Conservation (phyloP, 768 basidiomycete species). For the Dioszegia hungarica region DNA sequence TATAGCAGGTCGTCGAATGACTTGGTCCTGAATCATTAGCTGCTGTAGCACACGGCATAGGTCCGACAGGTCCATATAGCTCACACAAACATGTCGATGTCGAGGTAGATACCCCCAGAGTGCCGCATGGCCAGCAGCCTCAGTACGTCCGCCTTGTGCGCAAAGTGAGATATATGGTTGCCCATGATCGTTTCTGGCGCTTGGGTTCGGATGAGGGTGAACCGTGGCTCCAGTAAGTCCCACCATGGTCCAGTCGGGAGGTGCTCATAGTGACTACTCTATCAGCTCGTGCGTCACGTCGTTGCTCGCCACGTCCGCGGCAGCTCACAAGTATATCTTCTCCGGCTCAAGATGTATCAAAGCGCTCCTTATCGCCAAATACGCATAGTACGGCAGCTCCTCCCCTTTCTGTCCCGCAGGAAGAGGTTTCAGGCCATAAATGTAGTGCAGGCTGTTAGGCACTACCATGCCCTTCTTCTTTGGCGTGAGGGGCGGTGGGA, state of each 20-base stretch:
- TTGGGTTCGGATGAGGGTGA: constrained; percentile 43
- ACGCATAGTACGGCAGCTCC: constrained; percentile 50
- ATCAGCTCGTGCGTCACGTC: too few relatives aligned
- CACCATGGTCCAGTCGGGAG: constrained; percentile 49
- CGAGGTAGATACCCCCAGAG: constrained; percentile 47
- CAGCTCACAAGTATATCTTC: constrained; percentile 45
- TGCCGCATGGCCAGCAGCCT: constrained; percentile 42
- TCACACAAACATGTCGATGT: constrained; percentile 48
- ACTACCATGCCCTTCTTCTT: constrained; percentile 37
- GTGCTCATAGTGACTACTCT: constrained; percentile 44
- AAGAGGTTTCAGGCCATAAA: constrained; percentile 46
- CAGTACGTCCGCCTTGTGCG: constrained; percentile 47
- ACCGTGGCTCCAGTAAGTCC: constrained; percentile 40
- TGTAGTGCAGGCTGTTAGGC: constrained; percentile 48
- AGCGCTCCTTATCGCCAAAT: constrained; percentile 48
- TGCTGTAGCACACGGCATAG: background rate
- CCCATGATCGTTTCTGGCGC: constrained; percentile 41
- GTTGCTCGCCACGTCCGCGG: background rate
- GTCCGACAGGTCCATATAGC: constrained; percentile 3
- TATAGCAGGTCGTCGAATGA: constrained; percentile 44
- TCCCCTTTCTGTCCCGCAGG: constrained; percentile 27
- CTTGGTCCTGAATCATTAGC: constrained; percentile 28
- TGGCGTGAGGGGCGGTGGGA: constrained; percentile 27
- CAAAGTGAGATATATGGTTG: constrained; percentile 41
- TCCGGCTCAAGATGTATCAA: constrained; percentile 46